Base-by-base conservation (phyloP, 768 basidiomycete species). In the Pleurotus tuoliensis region DNA sequence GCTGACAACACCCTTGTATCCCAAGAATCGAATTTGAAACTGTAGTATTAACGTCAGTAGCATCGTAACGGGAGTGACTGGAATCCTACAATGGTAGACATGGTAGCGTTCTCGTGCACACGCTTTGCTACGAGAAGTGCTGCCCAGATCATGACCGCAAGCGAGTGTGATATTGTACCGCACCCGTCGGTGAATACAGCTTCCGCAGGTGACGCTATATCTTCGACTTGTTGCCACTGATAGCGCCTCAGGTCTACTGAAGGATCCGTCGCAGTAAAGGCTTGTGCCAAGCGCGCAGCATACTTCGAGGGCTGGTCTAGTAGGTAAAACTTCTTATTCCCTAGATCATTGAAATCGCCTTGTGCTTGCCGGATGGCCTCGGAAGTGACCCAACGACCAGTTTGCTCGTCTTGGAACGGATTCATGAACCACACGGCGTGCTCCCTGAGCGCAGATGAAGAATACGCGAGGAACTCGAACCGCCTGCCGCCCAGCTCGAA, bases 381-480 rank as follows among this genome's bases (percentile, higher is more conserved):
- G 1, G 88, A 81, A 8, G 77, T 78, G 24, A 93, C 74, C 38
- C 49, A 50, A 11, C 30, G 30, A 0, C 77, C 79, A 30, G 71
- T 73, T 38, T 66, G 56, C 3, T 71, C 67, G 58, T 82, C 74
- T 11, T 71, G 13, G 69, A 93, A 92, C 0, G 86, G 82, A 45
- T 73, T 75, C 64, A 93, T 72, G 61, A 88, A 92, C 91, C 92
- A 94, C 5, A 93, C 91, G 0, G 88, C 80, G 63, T 94, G 92
- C 57, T 88, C 82, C 22, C 86, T 82, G 15, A 94, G 71, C 3
- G 92, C 83, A 1, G 92, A 92, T 44, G 72, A 79, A 0, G 92
- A 94, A 63, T 93, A 94, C 0, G 86, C 92, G 27, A 94, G 73
- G 64, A 94, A 93, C 58, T 93, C 82, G 58, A 91, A 94, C 5